Evolutionary conservation across 257 asterid genomes (phyloP).

Genomic region (Solanum sejunctum): DNA sequence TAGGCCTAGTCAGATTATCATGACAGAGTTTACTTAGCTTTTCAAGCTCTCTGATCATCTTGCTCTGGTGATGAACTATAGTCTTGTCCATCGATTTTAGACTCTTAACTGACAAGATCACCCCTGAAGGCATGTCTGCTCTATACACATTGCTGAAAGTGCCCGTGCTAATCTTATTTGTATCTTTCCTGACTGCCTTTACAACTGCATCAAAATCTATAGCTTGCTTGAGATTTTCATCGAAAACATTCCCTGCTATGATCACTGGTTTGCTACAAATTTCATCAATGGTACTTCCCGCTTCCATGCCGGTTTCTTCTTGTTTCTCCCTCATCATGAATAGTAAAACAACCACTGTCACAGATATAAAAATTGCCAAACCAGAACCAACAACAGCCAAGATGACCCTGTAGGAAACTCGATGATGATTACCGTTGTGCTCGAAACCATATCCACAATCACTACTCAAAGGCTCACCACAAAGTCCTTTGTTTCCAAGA

Average conservation of each 20-base stretch:
- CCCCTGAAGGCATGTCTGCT: conserved; percentile 97
- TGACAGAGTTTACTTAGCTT: conserved; percentile 76
- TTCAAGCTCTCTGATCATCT: conserved; percentile 90
- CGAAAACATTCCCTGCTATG: conserved; percentile 73
- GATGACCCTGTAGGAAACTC: conserved; percentile 68
- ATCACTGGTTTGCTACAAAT: conserved; percentile 39
- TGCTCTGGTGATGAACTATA: conserved; percentile 55
- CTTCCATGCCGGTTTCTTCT: conserved; percentile 51
- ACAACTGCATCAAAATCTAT: conserved; percentile 77
- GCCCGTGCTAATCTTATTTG: conserved; percentile 57
- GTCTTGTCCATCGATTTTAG: conserved; percentile 77
- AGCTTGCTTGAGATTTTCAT: conserved; percentile 77
- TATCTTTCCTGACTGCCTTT: conserved; percentile 64
- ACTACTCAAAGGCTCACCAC: conserved; percentile 72
- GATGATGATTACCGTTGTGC: conserved; percentile 40
- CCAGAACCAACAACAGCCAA: conserved; percentile 81
- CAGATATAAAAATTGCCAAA: conserved; percentile 69
- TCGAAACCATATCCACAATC: conserved; percentile 43
- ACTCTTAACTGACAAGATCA: conserved; percentile 56
- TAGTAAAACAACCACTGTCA: conserved; percentile 59
- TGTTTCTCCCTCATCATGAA: conserved; percentile 90
- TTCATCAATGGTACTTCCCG: conserved; percentile 23
- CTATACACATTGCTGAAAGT: conserved; percentile 76
- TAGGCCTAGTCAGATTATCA: conserved; percentile 67
- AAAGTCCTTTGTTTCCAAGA: conserved; percentile 72